A percentile compares a stretch with the other conserved stretches of the same genome.
Evolutionary conservation across 78 protist genomes (phyloP).

Genomic region (Dictyostelium citrinum): DNA sequence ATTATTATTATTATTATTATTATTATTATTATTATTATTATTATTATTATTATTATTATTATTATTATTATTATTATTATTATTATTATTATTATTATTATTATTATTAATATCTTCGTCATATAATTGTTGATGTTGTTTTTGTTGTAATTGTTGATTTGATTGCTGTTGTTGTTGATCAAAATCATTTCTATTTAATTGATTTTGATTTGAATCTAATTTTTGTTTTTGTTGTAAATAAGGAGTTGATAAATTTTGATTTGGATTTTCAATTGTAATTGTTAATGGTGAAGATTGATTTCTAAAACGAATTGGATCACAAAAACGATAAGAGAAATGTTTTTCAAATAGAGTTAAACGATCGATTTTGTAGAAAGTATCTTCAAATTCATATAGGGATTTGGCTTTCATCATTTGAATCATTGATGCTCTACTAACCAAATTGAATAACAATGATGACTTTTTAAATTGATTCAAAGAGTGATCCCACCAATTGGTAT

Average conservation of each 20-base stretch:
- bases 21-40: not conserved
- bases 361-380: conserved; percentile 41
- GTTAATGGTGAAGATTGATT: conserved; percentile 2
- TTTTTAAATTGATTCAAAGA: conserved; percentile 41
- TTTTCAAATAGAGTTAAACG: conserved; percentile 23
- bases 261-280: conserved; percentile 12
- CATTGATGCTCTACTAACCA: not conserved
- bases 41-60: not conserved
- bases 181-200: not conserved
- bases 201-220: not conserved
- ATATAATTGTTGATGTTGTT: not conserved
- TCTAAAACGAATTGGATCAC: conserved; percentile 62
- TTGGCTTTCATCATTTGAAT: conserved; percentile 29
- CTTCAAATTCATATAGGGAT: conserved; percentile 26
- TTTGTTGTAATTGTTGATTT: not conserved
- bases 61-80: not conserved
- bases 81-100: not conserved
- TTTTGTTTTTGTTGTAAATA: not conserved
- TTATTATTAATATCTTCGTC: not conserved
- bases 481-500: conserved; percentile 73
- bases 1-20: not conserved
- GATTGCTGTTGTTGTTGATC: not conserved
- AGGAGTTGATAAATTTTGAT: conserved; percentile 5
- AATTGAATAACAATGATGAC: conserved; percentile 16
- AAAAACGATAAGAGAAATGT: conserved; percentile 37